Percentiles rank a stretch among this genome's conserved stretches.
Conservation (phyloP, 2,329 filamentous ascomycete genomes). For the Sporothrix pseudoabietina region DNA sequence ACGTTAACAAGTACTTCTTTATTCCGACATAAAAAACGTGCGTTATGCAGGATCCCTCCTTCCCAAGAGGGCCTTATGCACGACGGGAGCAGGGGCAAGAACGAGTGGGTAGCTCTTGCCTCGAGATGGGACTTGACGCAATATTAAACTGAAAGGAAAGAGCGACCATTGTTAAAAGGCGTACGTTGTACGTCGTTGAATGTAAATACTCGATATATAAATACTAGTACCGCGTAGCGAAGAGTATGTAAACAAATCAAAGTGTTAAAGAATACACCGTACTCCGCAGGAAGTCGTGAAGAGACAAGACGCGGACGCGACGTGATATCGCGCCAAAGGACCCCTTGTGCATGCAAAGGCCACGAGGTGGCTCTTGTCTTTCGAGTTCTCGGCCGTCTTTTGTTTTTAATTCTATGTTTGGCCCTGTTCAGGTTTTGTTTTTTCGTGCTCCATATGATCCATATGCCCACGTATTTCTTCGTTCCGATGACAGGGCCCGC, state of each 20-base stretch:
- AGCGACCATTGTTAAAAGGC: neutral
- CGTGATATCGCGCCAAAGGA: neutral
- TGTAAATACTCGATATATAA: neutral
- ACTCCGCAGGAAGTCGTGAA: neutral
- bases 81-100: neutral
- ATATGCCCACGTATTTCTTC: neutral
- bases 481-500: neutral
- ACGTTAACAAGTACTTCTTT: neutral
- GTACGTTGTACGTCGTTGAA: no score
- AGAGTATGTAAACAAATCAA: neutral
- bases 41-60: conserved; percentile 13
- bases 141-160: neutral
- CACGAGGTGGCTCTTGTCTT: neutral
- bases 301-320: neutral
- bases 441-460: neutral
- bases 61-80: conserved; percentile 10
- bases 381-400: neutral
- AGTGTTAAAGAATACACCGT: neutral
- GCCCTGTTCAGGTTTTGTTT: neutral
- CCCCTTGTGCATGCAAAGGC: neutral
- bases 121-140: neutral
- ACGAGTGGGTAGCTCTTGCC: conserved; percentile 7
- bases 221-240: neutral
- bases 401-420: neutral
- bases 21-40: conserved; percentile 5